Percentiles rank a stretch among this genome's conserved stretches.
Conservation (phyloP, 371 early-diverging fungal species). For the Mucor velutinosus region DNA sequence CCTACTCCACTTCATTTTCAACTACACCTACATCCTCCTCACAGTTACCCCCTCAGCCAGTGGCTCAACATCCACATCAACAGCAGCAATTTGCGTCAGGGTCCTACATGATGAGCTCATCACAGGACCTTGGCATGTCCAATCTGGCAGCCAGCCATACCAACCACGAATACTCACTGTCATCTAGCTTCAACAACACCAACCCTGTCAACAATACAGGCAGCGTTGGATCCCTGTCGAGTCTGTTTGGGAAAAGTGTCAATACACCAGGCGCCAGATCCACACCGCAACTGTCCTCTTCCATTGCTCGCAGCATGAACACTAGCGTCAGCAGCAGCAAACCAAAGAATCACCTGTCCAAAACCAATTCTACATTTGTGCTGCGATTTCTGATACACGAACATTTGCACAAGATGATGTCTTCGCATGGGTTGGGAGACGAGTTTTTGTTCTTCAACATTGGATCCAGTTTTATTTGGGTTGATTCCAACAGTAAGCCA, state of each 20-base stretch:
- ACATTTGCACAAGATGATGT: conserved; percentile 72
- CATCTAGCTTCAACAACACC: background rate
- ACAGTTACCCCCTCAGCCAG: background rate
- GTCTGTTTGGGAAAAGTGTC: conserved; percentile 25
- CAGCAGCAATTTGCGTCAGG: conserved; percentile 11
- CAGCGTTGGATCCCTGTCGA: conserved; percentile 35
- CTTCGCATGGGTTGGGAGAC: conserved; percentile 56
- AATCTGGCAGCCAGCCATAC: conserved; percentile 4
- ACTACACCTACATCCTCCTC: conserved; percentile 7
- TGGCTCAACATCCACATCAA: background rate
- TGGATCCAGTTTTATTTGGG: conserved; percentile 75
- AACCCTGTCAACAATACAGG: conserved; percentile 1
- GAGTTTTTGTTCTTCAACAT: conserved; percentile 55
- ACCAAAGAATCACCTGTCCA: conserved; percentile 63
- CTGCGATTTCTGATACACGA: conserved; percentile 78
- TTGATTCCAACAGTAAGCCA: conserved; percentile 61
- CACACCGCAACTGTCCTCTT: conserved; percentile 24
- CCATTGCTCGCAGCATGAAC: conserved; percentile 13
- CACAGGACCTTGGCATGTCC: conserved; percentile 10
- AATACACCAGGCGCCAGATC: conserved; percentile 9
- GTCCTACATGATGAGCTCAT: conserved; percentile 18
- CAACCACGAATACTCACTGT: background rate
- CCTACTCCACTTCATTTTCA: conserved; percentile 15
- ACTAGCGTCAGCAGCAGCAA: conserved; percentile 34
- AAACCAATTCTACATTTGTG: conserved; percentile 79